phyloP scores from a whole-genome alignment of 192 early-diverging fungal species.

The Bifiguratus adelaidae region DNA sequence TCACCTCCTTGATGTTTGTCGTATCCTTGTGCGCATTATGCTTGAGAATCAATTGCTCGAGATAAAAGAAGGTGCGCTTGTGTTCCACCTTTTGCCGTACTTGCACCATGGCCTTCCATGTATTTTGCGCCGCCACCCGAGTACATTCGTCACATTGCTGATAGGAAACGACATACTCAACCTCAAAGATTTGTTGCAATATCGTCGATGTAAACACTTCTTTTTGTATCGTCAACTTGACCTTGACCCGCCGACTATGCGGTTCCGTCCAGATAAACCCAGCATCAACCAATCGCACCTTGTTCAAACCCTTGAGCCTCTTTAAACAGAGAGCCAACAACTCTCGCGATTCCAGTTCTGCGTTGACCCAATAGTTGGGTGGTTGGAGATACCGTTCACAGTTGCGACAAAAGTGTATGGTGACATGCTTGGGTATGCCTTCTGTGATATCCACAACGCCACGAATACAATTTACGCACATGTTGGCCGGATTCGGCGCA shows the following conservation, averaged over 20 bases:
- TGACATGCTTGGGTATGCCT: constrained; percentile 95
- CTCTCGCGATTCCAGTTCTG: constrained; percentile 83
- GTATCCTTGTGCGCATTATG: constrained; percentile 96
- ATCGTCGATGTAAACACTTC: constrained; percentile 94
- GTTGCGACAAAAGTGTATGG: constrained; percentile 91
- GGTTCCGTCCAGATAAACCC: constrained; percentile 98
- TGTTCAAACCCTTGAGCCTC: constrained; percentile 81
- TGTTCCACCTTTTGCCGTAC: constrained; percentile 96
- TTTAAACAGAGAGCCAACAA: constrained; percentile 88
- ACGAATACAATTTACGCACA: constrained; percentile 98
- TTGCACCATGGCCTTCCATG: constrained; percentile 97
- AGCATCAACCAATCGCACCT: constrained; percentile 93
- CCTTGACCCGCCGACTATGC: constrained; percentile 82
- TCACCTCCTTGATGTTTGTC: constrained; percentile 94
- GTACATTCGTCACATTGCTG: constrained; percentile 97
- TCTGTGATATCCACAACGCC: constrained; percentile 97
- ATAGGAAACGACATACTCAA: constrained; percentile 83
- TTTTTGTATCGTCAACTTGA: constrained; percentile 98
- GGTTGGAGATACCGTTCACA: constrained; percentile 97
- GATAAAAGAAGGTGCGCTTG: constrained; percentile 96
- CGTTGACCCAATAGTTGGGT: constrained; percentile 81
- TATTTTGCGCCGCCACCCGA: constrained; percentile 91
- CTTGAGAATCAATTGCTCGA: constrained; percentile 98
- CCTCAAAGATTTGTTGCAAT: constrained; percentile 92
- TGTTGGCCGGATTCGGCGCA: constrained; percentile 94